Evolutionary conservation across 495 filamentous ascomycete genomes (phyloP), one percentile per base, ranked within the genome.

Genomic region (Penicillium cinerascens): DNA sequence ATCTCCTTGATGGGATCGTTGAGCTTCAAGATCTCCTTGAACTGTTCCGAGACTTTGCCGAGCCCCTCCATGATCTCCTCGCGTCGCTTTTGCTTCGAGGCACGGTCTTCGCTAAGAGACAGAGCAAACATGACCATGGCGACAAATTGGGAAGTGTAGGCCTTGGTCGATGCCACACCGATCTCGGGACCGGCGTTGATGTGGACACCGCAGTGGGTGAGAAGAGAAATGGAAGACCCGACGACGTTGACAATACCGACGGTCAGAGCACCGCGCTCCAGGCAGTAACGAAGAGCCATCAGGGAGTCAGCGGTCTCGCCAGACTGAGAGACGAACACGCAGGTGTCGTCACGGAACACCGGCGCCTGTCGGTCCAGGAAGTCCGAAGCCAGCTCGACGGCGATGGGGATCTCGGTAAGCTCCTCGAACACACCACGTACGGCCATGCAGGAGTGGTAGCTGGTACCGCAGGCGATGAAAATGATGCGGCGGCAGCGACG

Each of bases 91-190:
- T 87, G 83, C 82, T 98, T 98, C 27, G 91, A 96, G 33, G 91
- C 88, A 52, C 95, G 88, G 68, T 98, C 93, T 73, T 98, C 93
- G 52, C 89, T 91, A 44, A 98, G 82, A 42, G 91, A 96, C 47
- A 98, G 77, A 6, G 95, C 93, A 68, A 98, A 97, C 93, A 98
- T 98, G 71, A 97, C 87, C 87, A 98, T 95, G 59, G 95, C 95
- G 59, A 98, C 87, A 68, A 97, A 97, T 69, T 98, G 93, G 21
- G 93, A 97, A 2, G 93, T 98, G 74, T 98, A 98, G 10, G 93
- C 93, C 78, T 98, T 98, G 65, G 93, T 98, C 38, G 92, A 97
- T 33, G 93, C 93, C 46, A 98, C 93, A 84, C 93, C 93, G 55
- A 98, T 98, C 73, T 98, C 93, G 44, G 93, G 93, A 16, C 93